These are phyloP conservation scores for Chaetoceros tenuissimus DNA, from an alignment of 108 stramenopile genomes.

Conservation along the genomic window DNA sequence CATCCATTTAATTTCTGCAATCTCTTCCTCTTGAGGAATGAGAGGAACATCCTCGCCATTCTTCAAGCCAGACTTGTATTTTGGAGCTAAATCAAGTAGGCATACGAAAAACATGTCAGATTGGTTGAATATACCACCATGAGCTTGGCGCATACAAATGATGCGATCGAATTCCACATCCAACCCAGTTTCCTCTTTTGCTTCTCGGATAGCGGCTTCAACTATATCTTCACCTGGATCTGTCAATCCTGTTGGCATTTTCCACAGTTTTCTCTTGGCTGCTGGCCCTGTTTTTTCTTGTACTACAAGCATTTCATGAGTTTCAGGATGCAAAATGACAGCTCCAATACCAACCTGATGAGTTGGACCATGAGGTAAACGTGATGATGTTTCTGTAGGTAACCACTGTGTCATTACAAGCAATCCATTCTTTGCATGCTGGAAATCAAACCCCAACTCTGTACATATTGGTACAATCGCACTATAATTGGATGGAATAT, in stretches of 20 bases:
- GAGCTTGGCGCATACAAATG: constrained; percentile 60
- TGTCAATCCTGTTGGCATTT: constrained; percentile 78
- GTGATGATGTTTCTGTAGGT: constrained; percentile 28
- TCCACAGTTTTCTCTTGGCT: constrained; percentile 57
- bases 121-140: constrained; percentile 28
- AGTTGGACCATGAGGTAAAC: constrained; percentile 64
- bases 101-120: constrained; percentile 79
- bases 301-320: constrained; percentile 64
- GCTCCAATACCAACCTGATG: constrained; percentile 78
- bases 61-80: constrained; percentile 12
- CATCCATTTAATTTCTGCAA: constrained; percentile 73
- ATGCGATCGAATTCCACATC: constrained; percentile 40
- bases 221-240: constrained; percentile 78
- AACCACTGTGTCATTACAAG: constrained; percentile 68
- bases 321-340: constrained; percentile 50
- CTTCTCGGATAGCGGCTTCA: constrained; percentile 62
- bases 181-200: constrained; percentile 72
- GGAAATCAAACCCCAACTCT: constrained; percentile 56
- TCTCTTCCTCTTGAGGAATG: constrained; percentile 54
- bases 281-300: constrained; percentile 70
- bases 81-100: constrained; percentile 25
- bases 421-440: constrained; percentile 28
- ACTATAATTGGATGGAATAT: constrained; percentile 33
- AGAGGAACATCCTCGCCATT: constrained; percentile 24
- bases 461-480: constrained; percentile 22